phyloP scores from a whole-genome alignment of 805 yeast species.

The Suhomyces kilbournensis region DNA sequence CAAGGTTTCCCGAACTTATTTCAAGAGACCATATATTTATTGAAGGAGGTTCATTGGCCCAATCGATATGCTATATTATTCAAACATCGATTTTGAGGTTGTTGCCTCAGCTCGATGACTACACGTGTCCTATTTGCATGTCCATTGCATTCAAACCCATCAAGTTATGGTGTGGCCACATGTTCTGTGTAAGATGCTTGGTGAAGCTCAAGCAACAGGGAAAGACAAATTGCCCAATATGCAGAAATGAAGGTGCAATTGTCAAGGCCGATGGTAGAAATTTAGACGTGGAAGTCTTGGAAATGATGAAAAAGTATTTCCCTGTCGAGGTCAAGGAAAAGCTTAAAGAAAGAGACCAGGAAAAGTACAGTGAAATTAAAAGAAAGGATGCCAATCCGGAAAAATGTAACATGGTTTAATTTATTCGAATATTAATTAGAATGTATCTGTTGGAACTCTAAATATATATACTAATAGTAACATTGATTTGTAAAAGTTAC shows the following conservation, averaged over 20 bases:
- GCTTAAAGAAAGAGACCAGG: slow-evolving; percentile 48
- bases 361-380: slow-evolving; percentile 31
- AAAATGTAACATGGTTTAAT: slow-evolving; percentile 18
- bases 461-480: neutral
- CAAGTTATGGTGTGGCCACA: slow-evolving; percentile 58
- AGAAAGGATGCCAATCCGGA: slow-evolving; percentile 12
- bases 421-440: neutral
- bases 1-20: slow-evolving; percentile 44
- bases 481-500: neutral
- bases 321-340: slow-evolving; percentile 67
- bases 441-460: neutral
- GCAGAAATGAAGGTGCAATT: slow-evolving; percentile 53
- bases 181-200: slow-evolving; percentile 70
- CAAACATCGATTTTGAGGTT: slow-evolving; percentile 52
- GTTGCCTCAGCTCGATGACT: slow-evolving; percentile 74
- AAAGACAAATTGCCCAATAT: slow-evolving; percentile 66
- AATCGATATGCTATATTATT: slow-evolving; percentile 53
- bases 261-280: slow-evolving; percentile 56
- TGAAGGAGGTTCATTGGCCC: slow-evolving; percentile 49
- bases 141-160: slow-evolving; percentile 72
- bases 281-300: slow-evolving; percentile 53
- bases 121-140: slow-evolving; percentile 70
- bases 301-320: slow-evolving; percentile 55
- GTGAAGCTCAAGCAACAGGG: slow-evolving; percentile 61
- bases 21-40: slow-evolving; percentile 41